These are phyloP conservation scores for Neobulgaria alba DNA, from an alignment of 2,329 filamentous ascomycete species.

Conservation along the genomic window DNA sequence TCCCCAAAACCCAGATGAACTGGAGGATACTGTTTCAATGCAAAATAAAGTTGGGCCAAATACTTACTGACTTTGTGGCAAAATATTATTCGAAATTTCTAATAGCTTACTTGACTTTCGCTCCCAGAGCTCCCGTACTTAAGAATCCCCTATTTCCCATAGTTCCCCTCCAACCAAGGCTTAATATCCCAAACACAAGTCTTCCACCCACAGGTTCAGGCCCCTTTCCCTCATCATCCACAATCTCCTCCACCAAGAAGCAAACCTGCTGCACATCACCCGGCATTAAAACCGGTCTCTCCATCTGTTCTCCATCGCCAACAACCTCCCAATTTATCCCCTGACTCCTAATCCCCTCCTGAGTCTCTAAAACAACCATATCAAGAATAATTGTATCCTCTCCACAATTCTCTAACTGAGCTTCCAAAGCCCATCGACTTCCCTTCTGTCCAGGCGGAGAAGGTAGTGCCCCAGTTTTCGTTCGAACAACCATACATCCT, in stretches of 20 bases:
- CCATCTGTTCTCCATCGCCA: conserved; percentile 29
- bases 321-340: conserved; percentile 49
- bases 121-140: conserved; percentile 73
- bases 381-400: conserved; percentile 77
- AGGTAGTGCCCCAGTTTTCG: conserved; percentile 61
- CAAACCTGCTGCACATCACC: conserved; percentile 59
- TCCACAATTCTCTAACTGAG: conserved; percentile 90
- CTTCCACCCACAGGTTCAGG: conserved; percentile 44
- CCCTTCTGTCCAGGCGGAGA: conserved; percentile 19
- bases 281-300: conserved; percentile 53
- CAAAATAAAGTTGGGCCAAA: no score
- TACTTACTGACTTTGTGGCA: no score
- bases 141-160: conserved; percentile 87
- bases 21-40: no score
- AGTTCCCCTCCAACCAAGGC: conserved; percentile 78
- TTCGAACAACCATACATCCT: conserved; percentile 79
- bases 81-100: background rate
- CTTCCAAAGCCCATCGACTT: conserved; percentile 68
- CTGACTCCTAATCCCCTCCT: conserved; percentile 40
- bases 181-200: conserved; percentile 69
- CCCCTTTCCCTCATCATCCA: conserved; percentile 27
- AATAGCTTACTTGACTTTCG: conserved; percentile 30
- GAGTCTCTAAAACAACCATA: conserved; percentile 46
- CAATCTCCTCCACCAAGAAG: conserved; percentile 44
- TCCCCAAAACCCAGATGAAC: no score